A percentile compares a stretch with the other conserved stretches of the same genome.
Evolutionary conservation across 768 basidiomycete species (phyloP).

Genomic region (Amanita inopinata): DNA sequence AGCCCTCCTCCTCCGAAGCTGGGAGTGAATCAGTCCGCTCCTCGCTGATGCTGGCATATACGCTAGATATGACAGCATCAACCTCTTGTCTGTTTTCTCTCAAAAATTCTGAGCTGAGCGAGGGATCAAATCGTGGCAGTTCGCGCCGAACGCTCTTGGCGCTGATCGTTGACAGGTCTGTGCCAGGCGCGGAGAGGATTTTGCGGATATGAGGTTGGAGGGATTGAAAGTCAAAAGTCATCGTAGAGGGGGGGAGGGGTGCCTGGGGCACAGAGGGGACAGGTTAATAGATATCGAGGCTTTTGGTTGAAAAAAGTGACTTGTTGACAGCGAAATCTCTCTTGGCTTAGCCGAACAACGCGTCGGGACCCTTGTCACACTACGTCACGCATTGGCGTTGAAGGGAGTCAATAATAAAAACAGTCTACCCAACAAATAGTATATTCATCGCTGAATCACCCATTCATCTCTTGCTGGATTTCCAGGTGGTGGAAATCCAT

Average conservation of each 20-base stretch:
- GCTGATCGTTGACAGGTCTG: constrained; percentile 70
- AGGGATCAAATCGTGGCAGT: constrained; percentile 42
- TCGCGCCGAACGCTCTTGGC: constrained; percentile 84
- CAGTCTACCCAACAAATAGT: neutral
- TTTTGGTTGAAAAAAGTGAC: neutral
- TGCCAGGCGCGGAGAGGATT: constrained; percentile 69
- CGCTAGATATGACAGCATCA: constrained; percentile 54
- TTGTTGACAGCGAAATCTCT: neutral
- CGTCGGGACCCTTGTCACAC: constrained; percentile 5
- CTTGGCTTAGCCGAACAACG: neutral
- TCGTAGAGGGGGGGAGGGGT: constrained; percentile 17
- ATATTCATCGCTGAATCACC: constrained; percentile 43
- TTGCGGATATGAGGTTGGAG: constrained; percentile 54
- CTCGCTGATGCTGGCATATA: constrained; percentile 53
- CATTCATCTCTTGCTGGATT: constrained; percentile 60
- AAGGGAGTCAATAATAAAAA: neutral
- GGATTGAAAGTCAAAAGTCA: constrained; percentile 43
- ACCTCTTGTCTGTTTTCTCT: constrained; percentile 61
- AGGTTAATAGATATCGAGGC: constrained; percentile 7
- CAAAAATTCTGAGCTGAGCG: constrained; percentile 48
- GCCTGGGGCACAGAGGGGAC: constrained; percentile 19
- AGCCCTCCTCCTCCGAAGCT: constrained; percentile 14
- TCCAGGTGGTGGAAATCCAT: constrained; percentile 52
- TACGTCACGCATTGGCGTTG: neutral
- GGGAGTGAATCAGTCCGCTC: constrained; percentile 8